Base-by-base conservation (phyloP, 2,329 filamentous ascomycete genomes). In the Xylaria sp. region DNA sequence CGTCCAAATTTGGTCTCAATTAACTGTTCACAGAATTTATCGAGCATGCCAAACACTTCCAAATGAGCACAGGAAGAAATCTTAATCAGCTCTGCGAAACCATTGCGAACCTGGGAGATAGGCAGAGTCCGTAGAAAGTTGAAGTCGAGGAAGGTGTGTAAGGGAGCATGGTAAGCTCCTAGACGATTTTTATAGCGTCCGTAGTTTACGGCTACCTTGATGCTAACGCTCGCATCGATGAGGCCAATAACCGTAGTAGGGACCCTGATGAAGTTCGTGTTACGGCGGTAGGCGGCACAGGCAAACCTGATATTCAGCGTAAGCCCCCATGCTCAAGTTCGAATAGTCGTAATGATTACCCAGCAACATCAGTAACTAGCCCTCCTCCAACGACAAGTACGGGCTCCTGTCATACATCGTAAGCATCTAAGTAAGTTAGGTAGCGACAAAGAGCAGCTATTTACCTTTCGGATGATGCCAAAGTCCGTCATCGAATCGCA, bases 121-220 rank as follows among this genome's bases (percentile, higher is more conserved):
- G 90, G 89, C 0, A 92, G 81, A 0, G 88, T 90, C 51, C 87
- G 86, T n/a, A 92, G 81, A 79, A 92, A 92, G 17, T 84, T 86
- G 76, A 92, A 92, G 77, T 92, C 90, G 51, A 92, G 85, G 81
- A 92, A 92, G 0, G 90, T 92, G 75, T 90, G 88, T 54, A 87
- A 83, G 0, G 90, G 90, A 0, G 90, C 90, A 73, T 92, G 90
- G 76, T 92, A 92, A 3, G 90, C 90, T 31, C 90, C 90, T 0
- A 92, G 84, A 13, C 89, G 84, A 79, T 92, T 92, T 83, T 92
- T 92, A 82, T 92, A 91, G 77, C 89, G 87, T 76, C 89, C 89
- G 73, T 92, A 92, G 81, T 92, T 92, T 73, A 92, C 90, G 13
- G 89, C 90, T n/a, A 92, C 90, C 76, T 92, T 92, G 82, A 92